phyloP scores from a whole-genome alignment of 1,284 basidiomycete genomes.

The Microbotryum silenes-acaulis region DNA sequence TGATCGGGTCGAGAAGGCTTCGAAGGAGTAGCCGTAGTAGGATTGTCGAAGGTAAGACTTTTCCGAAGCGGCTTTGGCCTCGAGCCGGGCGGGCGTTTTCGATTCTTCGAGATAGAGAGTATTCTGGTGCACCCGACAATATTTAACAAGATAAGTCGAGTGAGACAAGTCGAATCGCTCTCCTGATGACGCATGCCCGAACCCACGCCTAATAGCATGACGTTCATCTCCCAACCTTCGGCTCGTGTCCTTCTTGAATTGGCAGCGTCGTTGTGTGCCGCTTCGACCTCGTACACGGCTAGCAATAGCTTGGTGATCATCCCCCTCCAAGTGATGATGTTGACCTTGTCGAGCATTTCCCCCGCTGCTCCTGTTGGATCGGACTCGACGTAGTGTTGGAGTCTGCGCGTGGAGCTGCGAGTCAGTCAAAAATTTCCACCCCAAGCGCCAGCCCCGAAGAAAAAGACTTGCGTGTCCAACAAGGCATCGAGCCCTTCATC shows the following conservation, averaged over 20 bases:
- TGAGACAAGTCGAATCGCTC: slow-evolving; percentile 47
- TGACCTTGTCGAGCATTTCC: slow-evolving; percentile 35
- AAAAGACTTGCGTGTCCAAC: slow-evolving; percentile 22
- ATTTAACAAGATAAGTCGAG: slow-evolving; percentile 45
- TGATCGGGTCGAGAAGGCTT: slow-evolving; percentile 63
- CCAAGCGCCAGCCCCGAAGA: too few species aligned
- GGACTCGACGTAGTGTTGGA: slow-evolving; percentile 52
- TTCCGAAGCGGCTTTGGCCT: slow-evolving; percentile 16
- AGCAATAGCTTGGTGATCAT: slow-evolving; percentile 67
- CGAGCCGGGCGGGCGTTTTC: slow-evolving; percentile 18
- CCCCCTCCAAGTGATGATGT: slow-evolving; percentile 75
- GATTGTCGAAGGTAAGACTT: slow-evolving; percentile 11
- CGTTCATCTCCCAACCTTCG: slow-evolving; percentile 76
- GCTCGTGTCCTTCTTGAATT: slow-evolving; percentile 43
- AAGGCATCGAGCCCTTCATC: slow-evolving; percentile 36
- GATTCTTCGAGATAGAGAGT: slow-evolving; percentile 19
- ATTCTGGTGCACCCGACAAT: slow-evolving; percentile 23
- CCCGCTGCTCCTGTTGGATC: slow-evolving; percentile 43
- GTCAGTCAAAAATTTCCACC: not conserved
- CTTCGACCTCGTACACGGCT: slow-evolving; percentile 34
- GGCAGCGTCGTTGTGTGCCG: slow-evolving; percentile 62
- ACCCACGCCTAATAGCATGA: slow-evolving; percentile 59
- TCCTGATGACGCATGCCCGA: slow-evolving; percentile 61
- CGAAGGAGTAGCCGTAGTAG: slow-evolving; percentile 67
- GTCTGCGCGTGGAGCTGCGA: slow-evolving; percentile 47